Base-by-base conservation (phyloP, 176 grass and related monocot species). In the Oryza australiensis region DNA sequence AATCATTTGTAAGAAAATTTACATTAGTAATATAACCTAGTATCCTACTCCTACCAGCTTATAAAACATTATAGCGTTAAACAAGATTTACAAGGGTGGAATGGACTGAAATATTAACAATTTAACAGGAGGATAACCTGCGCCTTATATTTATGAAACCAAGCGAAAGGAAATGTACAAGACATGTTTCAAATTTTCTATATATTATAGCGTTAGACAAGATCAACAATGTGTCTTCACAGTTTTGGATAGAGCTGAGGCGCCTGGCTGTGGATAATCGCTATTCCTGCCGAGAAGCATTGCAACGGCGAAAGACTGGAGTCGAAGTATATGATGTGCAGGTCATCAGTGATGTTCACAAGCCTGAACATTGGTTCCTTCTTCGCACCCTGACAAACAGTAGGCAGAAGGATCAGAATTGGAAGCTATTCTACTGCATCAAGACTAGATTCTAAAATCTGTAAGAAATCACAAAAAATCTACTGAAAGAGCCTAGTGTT, bases 261-360 rank as follows among this genome's bases (percentile, higher is more conserved):
- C 32, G 82, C 66, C 9, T 85, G 89, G 70, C 68, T 66, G 74
- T 97, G 94, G 57, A 97, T 65, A 26, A 88, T 73, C 0, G 91
- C 87, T 26, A 97, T 76, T 23, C 82, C 94, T 29, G 76, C 76
- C 2, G 94, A 90, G 77, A 97, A 97, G 67, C 91, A 94, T 73
- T 92, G 94, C 85, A 94, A 45, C 1, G 87, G 48, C 27, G 83
- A 88, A 4, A 97, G 43, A 22, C 74, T 88, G 0, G 89, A 77
- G 26, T 82, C 62, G 29, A 90, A 97, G 80, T 94, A 85, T 26
- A 97, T 46, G 59, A 92, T 77, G 55, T 84, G 88, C 62, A 92
- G 22, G 65, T 83, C 88, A 35, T 90, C 88, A 3, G 74, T 75
- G 23, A 92, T n/a, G 30, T 45, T 74, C 38, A 89, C 88, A 4